Base-by-base conservation (phyloP, 2,329 filamentous ascomycete genomes). In the Simplicillium aogashimaense region DNA sequence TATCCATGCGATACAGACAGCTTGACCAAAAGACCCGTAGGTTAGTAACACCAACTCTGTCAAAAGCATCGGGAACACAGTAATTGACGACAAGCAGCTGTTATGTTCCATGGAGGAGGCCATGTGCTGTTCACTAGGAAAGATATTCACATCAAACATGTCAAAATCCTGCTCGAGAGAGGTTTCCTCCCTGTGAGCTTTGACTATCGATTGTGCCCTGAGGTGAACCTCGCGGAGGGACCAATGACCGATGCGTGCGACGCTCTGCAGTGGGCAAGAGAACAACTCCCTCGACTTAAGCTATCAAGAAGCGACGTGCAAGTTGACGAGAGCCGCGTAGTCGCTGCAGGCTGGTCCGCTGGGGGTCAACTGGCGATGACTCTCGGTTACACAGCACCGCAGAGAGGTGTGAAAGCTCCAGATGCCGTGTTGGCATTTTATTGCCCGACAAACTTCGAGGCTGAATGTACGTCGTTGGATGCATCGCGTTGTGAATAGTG, bases 131-230 rank as follows among this genome's bases (percentile, higher is more conserved):
- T 66, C 9, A 60, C 58, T 1, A 54, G 63, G 7, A 58, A 58
- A 34, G 61, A 58, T 6, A 46, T 69, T 53, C 56, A 2, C 36
- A 42, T 4, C 69, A 72, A 40, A 63, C 55, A 0, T 37, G 48
- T 5, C 42, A 25, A 25, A 25, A 25, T 52, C 2, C 54, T 73
- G 0, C 53, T 72, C 1, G 42, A 52, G 1, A 38, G 50, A 6
- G 64, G 66, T 1, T 56, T 72, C 31, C 48, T 72, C 3, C 67
- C 70, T 1, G 50, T 75, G 9, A 69, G 64, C 43, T 39, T 73
- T 1, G 70, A 74, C 47, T 70, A 73, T 44, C 54, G 69, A 0
- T 58, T 75, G 2, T 74, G 69, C 41, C 71, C 70, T 0, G 67
- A 72, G 35, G 54, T 63, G 3, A 64, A 53, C 16, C 47, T 75